Evolutionary conservation across 2,329 filamentous ascomycete genomes (phyloP).

Genomic region (Parastagonospora nodorum): DNA sequence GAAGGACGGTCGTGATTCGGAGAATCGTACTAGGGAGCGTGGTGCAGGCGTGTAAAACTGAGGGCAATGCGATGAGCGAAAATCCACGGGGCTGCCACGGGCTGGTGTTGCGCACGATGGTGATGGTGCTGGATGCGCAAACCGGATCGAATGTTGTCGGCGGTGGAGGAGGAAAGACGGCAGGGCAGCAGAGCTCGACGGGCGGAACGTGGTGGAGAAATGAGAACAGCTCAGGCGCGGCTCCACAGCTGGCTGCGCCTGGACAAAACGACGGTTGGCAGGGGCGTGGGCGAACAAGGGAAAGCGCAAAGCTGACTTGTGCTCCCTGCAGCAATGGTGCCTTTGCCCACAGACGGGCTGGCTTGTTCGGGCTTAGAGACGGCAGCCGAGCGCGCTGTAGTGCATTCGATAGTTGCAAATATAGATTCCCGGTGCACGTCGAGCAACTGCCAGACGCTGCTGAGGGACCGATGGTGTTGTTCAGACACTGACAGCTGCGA

Average conservation of each 20-base stretch:
- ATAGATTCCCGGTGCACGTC: conserved; percentile 16
- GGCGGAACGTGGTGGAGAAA: conserved; percentile 21
- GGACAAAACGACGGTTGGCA: conserved; percentile 22
- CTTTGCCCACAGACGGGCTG: conserved; percentile 9
- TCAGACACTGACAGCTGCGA: background rate
- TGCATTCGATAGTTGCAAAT: conserved; percentile 32
- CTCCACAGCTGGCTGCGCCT: conserved; percentile 15
- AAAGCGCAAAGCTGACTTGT: conserved; percentile 22
- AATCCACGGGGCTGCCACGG: conserved; percentile 35
- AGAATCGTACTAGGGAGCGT: conserved; percentile 46
- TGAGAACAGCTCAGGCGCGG: conserved; percentile 14
- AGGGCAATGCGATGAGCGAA: conserved; percentile 15
- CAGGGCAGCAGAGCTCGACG: conserved; percentile 12
- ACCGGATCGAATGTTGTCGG: conserved; percentile 46
- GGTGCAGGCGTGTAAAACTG: conserved; percentile 23
- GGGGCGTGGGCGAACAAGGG: conserved; percentile 21
- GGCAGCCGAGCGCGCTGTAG: conserved; percentile 13
- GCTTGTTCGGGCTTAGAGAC: conserved; percentile 18
- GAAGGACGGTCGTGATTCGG: conserved; percentile 44
- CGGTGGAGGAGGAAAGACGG: conserved; percentile 25
- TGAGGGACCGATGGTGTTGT: background rate
- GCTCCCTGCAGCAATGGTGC: conserved; percentile 28
- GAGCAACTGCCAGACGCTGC: background rate
- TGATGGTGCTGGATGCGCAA: conserved; percentile 28
- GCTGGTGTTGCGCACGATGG: conserved; percentile 39